These are phyloP conservation scores for Hypoxylon rubiginosum DNA, from an alignment of 2,329 filamentous ascomycete genomes.

Conservation along the genomic window DNA sequence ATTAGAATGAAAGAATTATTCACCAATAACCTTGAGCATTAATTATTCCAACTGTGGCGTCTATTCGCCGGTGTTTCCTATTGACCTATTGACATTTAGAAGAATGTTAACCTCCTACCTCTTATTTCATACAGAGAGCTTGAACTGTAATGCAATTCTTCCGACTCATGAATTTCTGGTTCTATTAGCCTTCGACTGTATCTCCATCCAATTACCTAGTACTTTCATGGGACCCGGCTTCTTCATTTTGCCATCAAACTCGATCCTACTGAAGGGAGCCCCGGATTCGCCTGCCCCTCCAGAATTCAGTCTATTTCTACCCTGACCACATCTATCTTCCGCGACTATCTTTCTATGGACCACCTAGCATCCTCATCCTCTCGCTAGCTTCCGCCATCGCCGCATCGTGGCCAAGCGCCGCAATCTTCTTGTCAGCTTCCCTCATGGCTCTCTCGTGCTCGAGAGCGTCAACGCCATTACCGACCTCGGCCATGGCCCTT, in stretches of 20 bases:
- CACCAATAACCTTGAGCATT: neutral
- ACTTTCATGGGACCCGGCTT: no score
- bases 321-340: neutral
- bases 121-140: no score
- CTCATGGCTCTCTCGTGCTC: conserved; percentile 3
- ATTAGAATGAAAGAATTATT: neutral
- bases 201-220: neutral
- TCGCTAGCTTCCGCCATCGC: conserved; percentile 8
- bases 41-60: neutral
- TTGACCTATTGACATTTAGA: no score
- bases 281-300: neutral
- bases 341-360: neutral
- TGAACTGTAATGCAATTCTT: no score
- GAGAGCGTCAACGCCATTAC: neutral
- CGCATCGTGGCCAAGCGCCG: conserved; percentile 4
- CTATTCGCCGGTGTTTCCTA: neutral
- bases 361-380: neutral
- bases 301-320: neutral
- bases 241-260: neutral
- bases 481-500: conserved; percentile 1
- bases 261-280: neutral
- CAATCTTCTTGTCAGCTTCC: conserved; percentile 6
- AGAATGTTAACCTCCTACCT: no score
- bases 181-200: neutral
- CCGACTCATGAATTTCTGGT: neutral